Evolutionary conservation across 106 monocot species (phyloP), one percentile per base, ranked within the genome.

Genomic region (Cymbidium sinense): DNA sequence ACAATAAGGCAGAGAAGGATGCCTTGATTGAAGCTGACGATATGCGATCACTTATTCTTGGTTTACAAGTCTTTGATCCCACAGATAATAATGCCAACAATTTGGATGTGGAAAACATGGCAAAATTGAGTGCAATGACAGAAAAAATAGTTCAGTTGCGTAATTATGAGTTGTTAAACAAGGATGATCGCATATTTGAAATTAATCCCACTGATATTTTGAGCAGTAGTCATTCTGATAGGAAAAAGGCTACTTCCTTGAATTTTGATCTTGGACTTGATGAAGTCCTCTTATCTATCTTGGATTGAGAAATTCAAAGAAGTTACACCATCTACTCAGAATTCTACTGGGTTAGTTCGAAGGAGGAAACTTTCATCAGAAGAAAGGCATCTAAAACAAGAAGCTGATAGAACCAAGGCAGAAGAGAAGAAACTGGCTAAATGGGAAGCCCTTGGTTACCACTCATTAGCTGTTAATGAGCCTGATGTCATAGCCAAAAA

Each of bases 231-330:
- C 52, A 80, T 33, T 28, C 64, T 37, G 65, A 20, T 76, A 47
- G 19, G 74, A 80, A 79, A 77, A 61, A 20, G 52, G 74, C 80
- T 71, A 82, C 51, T 73, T 69, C 73, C 31, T 71, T 65, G 52
- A 80, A 19, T 55, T 75, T 89, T 83, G 92, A 93, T 34, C 78
- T 87, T 43, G 86, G 62, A 71, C 34, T 99, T 76, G 95, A 95
- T 75, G 99, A 99, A 76, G 81, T 83, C 64, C 64, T 84, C 92
- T 55, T 99, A 95, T 85, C 43, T 51, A 83, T 87, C 90, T 69
- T 99, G 99, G 99, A 84, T 99, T 78, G 86, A 99, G 84, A 99
- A 92, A 73, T 85, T 95, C 72, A 88, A 92, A 84, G 88, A 92
- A 74, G 82, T 82, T 76, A 86, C 89, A 50, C 54, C 82, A 33